phyloP scores from a whole-genome alignment of 345 rosid genomes.

The Acer saccharum region DNA sequence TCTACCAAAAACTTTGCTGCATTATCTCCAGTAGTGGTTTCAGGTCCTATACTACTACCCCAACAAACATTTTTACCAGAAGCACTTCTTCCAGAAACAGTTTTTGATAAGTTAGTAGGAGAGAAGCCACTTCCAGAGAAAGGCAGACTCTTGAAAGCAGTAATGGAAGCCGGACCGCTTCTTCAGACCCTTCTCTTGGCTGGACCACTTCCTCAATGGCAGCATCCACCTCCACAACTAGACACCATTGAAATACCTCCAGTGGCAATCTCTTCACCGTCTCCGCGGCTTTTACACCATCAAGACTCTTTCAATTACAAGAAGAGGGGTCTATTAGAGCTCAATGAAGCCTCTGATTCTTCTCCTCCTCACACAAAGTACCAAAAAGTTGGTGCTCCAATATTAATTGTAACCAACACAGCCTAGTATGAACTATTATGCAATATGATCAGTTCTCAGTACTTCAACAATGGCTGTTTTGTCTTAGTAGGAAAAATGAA shows the following conservation, averaged over 20 bases:
- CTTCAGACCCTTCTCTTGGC: slow-evolving; percentile 68
- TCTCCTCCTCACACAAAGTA: slow-evolving; percentile 27
- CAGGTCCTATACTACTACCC: slow-evolving; percentile 9
- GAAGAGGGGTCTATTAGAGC: slow-evolving; percentile 40
- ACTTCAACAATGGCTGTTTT: slow-evolving; percentile 13
- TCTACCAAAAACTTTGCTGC: slow-evolving; percentile 13
- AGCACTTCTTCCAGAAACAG: slow-evolving; percentile 12
- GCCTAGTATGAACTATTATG: background rate
- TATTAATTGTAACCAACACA: slow-evolving; percentile 17
- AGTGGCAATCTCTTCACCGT: slow-evolving; percentile 48
- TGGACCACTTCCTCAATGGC: slow-evolving; percentile 84
- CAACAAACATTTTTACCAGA: background rate
- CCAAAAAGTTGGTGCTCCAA: slow-evolving; percentile 24
- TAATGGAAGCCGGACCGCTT: slow-evolving; percentile 72
- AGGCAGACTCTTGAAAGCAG: slow-evolving; percentile 70
- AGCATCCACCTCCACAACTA: slow-evolving; percentile 70
- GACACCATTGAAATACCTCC: slow-evolving; percentile 68
- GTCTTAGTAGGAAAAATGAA: slow-evolving; percentile 12
- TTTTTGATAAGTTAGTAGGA: slow-evolving; percentile 32
- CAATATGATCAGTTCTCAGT: background rate
- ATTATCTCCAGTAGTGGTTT: slow-evolving; percentile 4
- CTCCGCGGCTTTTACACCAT: slow-evolving; percentile 22
- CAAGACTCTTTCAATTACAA: slow-evolving; percentile 36
- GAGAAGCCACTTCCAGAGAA: slow-evolving; percentile 57
- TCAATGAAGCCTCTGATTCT: slow-evolving; percentile 33